Conservation (phyloP, 2,329 filamentous ascomycete species). For the Penicillium carneum region DNA sequence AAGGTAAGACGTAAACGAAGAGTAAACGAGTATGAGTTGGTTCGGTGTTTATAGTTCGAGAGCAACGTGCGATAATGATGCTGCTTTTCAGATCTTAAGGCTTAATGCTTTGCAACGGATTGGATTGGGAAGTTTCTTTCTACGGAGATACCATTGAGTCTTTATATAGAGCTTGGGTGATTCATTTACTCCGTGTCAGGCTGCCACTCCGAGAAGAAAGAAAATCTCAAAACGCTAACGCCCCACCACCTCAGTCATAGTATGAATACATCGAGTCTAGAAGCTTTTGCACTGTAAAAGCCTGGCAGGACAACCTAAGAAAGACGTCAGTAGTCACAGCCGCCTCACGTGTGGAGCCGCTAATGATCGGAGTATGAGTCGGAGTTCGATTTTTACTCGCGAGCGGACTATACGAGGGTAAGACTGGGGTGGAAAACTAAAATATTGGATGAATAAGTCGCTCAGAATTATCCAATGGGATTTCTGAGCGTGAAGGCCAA, state of each 20-base stretch:
- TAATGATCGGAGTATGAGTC: constrained; percentile 11
- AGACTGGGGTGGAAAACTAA: not conserved
- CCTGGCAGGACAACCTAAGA: not conserved
- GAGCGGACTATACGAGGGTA: not conserved
- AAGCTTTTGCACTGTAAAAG: not conserved
- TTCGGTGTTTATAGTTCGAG: not conserved
- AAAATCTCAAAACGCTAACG: not conserved
- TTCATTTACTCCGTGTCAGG: constrained; percentile 4
- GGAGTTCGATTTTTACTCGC: constrained; percentile 9
- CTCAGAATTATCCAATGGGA: not conserved
- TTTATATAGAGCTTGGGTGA: constrained; percentile 15
- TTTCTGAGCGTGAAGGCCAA: not conserved
- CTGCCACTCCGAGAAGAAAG: not conserved
- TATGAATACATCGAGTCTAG: not conserved
- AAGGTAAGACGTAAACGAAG: not conserved
- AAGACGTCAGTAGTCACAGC: constrained; percentile 8
- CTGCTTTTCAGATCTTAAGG: not conserved
- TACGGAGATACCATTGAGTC: not conserved
- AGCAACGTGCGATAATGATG: not conserved
- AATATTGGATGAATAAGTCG: not conserved
- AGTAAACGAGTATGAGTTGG: not conserved
- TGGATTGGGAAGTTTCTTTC: not conserved
- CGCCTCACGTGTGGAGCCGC: constrained; percentile 2
- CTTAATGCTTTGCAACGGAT: not conserved
- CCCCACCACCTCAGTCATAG: constrained; percentile 2